phyloP scores from a whole-genome alignment of 2,329 filamentous ascomycete genomes.

The Dissoconium aciculare region DNA sequence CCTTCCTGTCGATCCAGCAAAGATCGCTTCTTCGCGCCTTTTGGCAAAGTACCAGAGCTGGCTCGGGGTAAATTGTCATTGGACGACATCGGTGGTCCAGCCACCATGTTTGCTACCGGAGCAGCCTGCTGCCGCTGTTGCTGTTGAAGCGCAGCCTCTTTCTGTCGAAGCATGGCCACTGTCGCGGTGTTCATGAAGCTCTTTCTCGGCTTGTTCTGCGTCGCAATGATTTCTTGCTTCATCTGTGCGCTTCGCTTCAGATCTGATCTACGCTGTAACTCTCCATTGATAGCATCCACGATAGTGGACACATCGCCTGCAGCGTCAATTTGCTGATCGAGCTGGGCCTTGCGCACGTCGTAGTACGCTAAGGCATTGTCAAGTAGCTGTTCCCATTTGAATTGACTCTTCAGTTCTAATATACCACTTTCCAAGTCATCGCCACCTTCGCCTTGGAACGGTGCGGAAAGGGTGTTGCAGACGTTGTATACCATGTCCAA shows the following conservation, averaged over 20 bases:
- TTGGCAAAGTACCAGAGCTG: neutral
- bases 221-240: slow-evolving; percentile 11
- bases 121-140: slow-evolving; percentile 6
- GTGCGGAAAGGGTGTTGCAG: slow-evolving; percentile 7
- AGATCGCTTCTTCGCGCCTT: neutral
- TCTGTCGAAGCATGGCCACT: slow-evolving; percentile 10
- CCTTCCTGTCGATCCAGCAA: slow-evolving; percentile 16
- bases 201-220: slow-evolving; percentile 11
- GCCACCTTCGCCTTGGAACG: slow-evolving; percentile 7
- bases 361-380: slow-evolving; percentile 20
- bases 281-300: slow-evolving; percentile 18
- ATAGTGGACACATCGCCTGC: slow-evolving; percentile 33
- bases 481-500: slow-evolving; percentile 9
- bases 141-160: slow-evolving; percentile 6
- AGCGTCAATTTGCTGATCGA: slow-evolving; percentile 28
- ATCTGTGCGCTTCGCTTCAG: slow-evolving; percentile 9
- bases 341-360: slow-evolving; percentile 23
- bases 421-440: slow-evolving; percentile 26
- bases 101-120: slow-evolving; percentile 8
- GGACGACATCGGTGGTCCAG: slow-evolving; percentile 2
- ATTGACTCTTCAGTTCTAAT: slow-evolving; percentile 30
- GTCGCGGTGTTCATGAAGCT: slow-evolving; percentile 9
- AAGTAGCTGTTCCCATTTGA: slow-evolving; percentile 37
- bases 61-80: too few species aligned
- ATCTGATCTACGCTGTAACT: slow-evolving; percentile 14